Evolutionary conservation across 495 filamentous ascomycete genomes (phyloP), one percentile per base, ranked within the genome.

Genomic region (Penicillium fimorum): DNA sequence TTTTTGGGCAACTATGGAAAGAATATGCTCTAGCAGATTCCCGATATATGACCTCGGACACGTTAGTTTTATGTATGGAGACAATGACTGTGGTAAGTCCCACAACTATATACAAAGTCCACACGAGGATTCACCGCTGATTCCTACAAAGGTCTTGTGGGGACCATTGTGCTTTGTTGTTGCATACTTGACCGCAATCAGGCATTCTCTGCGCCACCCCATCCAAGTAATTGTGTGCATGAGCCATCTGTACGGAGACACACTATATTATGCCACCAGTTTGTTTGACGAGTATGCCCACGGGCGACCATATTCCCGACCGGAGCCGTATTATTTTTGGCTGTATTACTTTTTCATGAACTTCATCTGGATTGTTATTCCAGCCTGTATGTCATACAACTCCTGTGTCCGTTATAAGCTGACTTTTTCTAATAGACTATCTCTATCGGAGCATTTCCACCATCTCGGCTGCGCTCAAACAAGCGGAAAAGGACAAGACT

Each of bases 341-440:
- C 70, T 86, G 13, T 96, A 96, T 67, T 96, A 89, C 65, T 82
- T 92, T 20, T 79, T 87, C 17, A 87, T 96, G 82, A 96, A 96
- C 65, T 77, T 84, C 45, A 88, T 92, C 50, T 96, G 92, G 92
- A 90, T 86, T 33, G 76, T 94, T 13, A 80, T 96, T 56, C 92
- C 91, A 3, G 67, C 70, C 27, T 70, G 81, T 84, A 66, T 66
- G 81, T 75, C 50, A 22, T 45, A 22, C 30, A 35, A 7, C 43
- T 24, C 42, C 40, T 42, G n/a, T n/a, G 30, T 9, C 24, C 15
- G 30, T 51, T 47, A 30, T 13, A 10, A 24, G 57, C 62, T 70
- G 27, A 60, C 35, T 30, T 17, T 3, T 38, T n/a, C 27, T 15
- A 22, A 18, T 59, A 85, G 83, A 79, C 54, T 82, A 85, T 50